Evolutionary conservation across 306 rosid genomes (phyloP), one percentile per base, ranked within the genome.

Genomic region (Lotus japonicus): DNA sequence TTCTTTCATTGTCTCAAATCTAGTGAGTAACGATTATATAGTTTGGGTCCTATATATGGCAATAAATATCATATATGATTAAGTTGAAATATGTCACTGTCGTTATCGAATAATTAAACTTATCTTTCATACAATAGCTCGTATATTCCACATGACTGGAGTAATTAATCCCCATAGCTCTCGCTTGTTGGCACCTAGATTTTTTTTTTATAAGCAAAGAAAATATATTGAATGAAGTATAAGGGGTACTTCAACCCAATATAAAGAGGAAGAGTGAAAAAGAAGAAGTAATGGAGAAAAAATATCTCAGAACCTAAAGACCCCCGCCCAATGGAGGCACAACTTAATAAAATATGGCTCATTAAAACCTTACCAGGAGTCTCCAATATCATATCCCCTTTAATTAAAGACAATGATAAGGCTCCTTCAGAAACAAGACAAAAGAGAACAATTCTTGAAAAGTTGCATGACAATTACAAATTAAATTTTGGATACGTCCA

Each of bases 11-110:
- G 1, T 49, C 71, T 58, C 43, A 15, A 58, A 21, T 73, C 51
- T 79, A 67, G 87, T 67, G 77, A 45, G 46, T 76, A 76, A 79
- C 84, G 80, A 71, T 6, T 0, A 38, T 38, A 7, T 49, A 48
- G 58, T 68, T 72, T 53, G 58, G 58, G 16, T 26, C 33, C 33
- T n/a, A n/a, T n/a, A n/a, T 1, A 39, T 16, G 11, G 31, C 33
- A 60, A 10, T 50, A 43, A 26, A 19, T 21, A 50, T n/a, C 19
- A 48, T 21, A 23, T 16, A 13, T 53, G 18, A 58, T 66, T 51
- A 65, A 39, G 53, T 31, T 15, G 14, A 45, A 63, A 51, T 62
- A 9, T 70, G 67, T 73, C 79, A 23, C 39, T 21, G 51, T 70
- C 79, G 18, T 51, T 43, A 64, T 71, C 53, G 66, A 55, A 33